A percentile compares a stretch with the other conserved stretches of the same genome.
These are phyloP conservation scores for Pseudogymnoascus sp. DNA, from an alignment of 2,329 filamentous ascomycete genomes.

Conservation along the genomic window DNA sequence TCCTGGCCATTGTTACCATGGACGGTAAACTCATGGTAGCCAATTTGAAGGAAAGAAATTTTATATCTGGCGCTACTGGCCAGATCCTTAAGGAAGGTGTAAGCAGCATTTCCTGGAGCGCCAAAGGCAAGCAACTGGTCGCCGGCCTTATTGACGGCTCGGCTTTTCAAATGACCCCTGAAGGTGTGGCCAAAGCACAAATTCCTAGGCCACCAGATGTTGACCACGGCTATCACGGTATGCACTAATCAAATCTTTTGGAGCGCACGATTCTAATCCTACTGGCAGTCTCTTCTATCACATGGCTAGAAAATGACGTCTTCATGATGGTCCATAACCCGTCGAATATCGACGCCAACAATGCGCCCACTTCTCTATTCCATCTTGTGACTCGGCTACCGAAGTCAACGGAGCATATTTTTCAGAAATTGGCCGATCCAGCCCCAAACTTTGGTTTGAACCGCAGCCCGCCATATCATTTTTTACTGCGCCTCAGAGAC, in stretches of 20 bases:
- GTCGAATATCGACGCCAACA: constrained; percentile 44
- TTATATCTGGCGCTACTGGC: constrained; percentile 51
- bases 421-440: constrained; percentile 67
- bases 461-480: constrained; percentile 63
- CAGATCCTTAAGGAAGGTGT: constrained; percentile 63
- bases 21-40: constrained; percentile 78
- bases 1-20: constrained; percentile 72
- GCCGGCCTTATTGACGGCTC: constrained; percentile 77
- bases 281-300: constrained; percentile 61
- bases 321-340: constrained; percentile 74
- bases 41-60: constrained; percentile 59
- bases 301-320: constrained; percentile 81
- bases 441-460: constrained; percentile 61
- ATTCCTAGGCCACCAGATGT: constrained; percentile 70
- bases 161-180: constrained; percentile 72
- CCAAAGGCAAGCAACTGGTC: constrained; percentile 83
- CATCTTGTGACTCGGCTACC: constrained; percentile 67
- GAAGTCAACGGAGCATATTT: constrained; percentile 50
- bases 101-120: constrained; percentile 84
- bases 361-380: constrained; percentile 57
- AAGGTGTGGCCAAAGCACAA: constrained; percentile 65
- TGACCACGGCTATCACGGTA: constrained; percentile 56
- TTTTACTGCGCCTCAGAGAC: constrained; percentile 65
- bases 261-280: neutral
- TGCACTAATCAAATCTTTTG: constrained; percentile 23